These are phyloP conservation scores for Candida orba DNA, from an alignment of 805 yeast genomes.

Conservation along the genomic window DNA sequence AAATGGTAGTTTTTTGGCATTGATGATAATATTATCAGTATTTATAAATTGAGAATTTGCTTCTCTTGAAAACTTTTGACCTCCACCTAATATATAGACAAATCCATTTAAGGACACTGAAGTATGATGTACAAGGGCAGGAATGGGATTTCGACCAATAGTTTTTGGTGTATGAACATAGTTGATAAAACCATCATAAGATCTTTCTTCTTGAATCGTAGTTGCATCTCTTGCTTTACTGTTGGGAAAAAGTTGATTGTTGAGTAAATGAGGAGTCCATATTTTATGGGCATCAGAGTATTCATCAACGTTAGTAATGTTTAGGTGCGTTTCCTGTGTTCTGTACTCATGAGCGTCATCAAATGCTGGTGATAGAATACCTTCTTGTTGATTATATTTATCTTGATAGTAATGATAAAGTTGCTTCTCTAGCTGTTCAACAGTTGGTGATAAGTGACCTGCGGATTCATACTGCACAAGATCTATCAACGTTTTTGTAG, in stretches of 20 bases:
- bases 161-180: constrained; percentile 26
- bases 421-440: neutral
- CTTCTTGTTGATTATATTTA: constrained; percentile 3
- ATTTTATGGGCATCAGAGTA: constrained; percentile 6
- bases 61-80: constrained; percentile 21
- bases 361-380: neutral
- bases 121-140: constrained; percentile 38
- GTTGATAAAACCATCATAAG: constrained; percentile 14
- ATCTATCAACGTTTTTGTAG: too few species aligned
- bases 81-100: constrained; percentile 41
- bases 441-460: too few species aligned
- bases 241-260: neutral
- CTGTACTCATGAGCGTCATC: neutral
- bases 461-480: too few species aligned
- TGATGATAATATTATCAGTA: constrained; percentile 29
- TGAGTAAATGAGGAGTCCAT: constrained; percentile 7
- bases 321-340: neutral
- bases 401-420: constrained; percentile 1
- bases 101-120: constrained; percentile 31
- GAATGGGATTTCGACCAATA: constrained; percentile 33
- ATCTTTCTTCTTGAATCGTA: neutral
- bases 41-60: constrained; percentile 21
- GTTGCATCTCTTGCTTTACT: constrained; percentile 1
- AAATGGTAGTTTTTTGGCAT: constrained; percentile 36
- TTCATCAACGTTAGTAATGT: neutral